phyloP scores from a whole-genome alignment of 1,284 basidiomycete species.

The Fistulina hepatica region DNA sequence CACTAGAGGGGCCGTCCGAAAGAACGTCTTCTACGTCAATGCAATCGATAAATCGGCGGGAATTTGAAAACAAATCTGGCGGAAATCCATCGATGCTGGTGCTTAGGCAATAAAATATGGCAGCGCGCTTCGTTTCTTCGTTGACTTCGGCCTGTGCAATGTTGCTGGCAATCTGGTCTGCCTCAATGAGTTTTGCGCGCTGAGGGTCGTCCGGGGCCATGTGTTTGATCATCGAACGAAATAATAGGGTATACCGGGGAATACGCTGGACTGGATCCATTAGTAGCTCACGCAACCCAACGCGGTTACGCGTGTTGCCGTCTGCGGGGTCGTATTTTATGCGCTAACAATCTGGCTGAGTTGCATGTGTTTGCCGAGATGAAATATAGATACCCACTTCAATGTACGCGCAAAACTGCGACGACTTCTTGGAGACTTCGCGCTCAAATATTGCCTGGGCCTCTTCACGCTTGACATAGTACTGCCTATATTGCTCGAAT shows the following conservation, averaged over 20 bases:
- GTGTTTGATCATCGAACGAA: slow-evolving; percentile 83
- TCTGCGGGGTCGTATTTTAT: slow-evolving; percentile 85
- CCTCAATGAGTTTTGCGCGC: slow-evolving; percentile 74
- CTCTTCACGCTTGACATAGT: slow-evolving; percentile 88
- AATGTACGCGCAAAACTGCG: slow-evolving; percentile 72
- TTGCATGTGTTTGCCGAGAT: not conserved
- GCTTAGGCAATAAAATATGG: slow-evolving; percentile 80
- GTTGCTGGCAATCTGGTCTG: slow-evolving; percentile 77
- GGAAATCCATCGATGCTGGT: slow-evolving; percentile 86
- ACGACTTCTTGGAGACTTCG: slow-evolving; percentile 67
- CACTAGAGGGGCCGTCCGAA: slow-evolving; percentile 35
- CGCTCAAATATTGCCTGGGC: slow-evolving; percentile 84
- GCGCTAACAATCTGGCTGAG: slow-evolving; percentile 38
- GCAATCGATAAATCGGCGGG: slow-evolving; percentile 82
- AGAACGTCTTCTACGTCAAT: slow-evolving; percentile 88
- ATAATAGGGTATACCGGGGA: slow-evolving; percentile 89
- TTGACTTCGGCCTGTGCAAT: slow-evolving; percentile 92
- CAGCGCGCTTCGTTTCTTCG: slow-evolving; percentile 81
- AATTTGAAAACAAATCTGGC: slow-evolving; percentile 75
- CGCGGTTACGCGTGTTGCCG: slow-evolving; percentile 59
- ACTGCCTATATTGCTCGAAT: slow-evolving; percentile 86
- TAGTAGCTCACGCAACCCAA: slow-evolving; percentile 87
- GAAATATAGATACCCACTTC: slow-evolving; percentile 46
- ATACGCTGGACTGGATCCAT: slow-evolving; percentile 99
- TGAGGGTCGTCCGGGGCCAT: slow-evolving; percentile 73